Base-by-base conservation (phyloP, 2,329 filamentous ascomycete species). In the Penicillium sp. region DNA sequence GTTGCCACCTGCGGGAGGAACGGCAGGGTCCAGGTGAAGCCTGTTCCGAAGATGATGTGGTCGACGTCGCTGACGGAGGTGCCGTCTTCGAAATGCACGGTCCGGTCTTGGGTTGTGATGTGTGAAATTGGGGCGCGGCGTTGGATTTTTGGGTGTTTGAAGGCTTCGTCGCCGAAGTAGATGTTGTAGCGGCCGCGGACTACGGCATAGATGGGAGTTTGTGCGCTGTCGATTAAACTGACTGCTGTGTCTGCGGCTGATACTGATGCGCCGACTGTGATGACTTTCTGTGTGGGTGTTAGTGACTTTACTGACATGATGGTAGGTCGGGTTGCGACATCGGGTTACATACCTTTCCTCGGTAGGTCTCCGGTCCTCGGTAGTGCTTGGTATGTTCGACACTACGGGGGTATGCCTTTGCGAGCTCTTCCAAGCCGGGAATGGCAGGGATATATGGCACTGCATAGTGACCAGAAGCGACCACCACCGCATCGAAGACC, bases 1-100 rank as follows among this genome's bases (percentile, higher is more conserved):
- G 67, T 70, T 8, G 62, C 26, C 0, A 87, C 75, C 1, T 78
- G 66, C 0, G 83, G 82, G 0, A 87, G 68, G 65, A 88, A 89
- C 0, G 85, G 86, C 0, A 88, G 68, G 0, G 83, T 84, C 84
- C 84, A 89, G 26, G 77, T 80, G 68, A 87, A 89, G 0, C 87
- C 87, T 0, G 87, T 90, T 22, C 85, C 86, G 57, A 89, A 86
- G 60, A 90, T 82, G 59, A 90, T 77, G 63, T 83, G 68, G 68
- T 90, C 86, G 14, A 89, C 82, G 19, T 82, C 75, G 0, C 75
- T 60, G 7, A 86, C 75, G 0, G 68, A 74, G 1, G 75, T 79
- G 2, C 85, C 85, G 59, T 88, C 83, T 33, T 79, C 74, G 48
- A 89, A 84, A 41, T 71, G 55, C 55, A 83, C 75, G 0, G 87